phyloP scores from a whole-genome alignment of 345 rosid genomes.

The Dipteronia dyeriana region DNA sequence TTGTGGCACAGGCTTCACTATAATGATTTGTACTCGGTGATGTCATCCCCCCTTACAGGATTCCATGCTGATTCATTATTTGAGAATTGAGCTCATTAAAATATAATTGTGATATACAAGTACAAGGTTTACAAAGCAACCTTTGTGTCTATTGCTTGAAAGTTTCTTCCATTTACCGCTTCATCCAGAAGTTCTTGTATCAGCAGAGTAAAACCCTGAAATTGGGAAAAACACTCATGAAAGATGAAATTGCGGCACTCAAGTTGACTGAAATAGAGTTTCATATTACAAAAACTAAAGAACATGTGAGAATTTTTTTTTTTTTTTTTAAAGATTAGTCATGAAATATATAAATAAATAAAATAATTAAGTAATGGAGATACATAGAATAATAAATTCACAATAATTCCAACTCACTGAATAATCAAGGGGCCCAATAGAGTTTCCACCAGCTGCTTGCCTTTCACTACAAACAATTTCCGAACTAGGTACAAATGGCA shows the following conservation, averaged over 20 bases:
- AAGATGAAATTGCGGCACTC: neutral
- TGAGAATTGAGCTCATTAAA: neutral
- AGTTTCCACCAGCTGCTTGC: conserved; percentile 35
- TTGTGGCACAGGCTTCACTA: neutral
- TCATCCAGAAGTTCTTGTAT: conserved; percentile 52
- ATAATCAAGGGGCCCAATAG: conserved; percentile 34
- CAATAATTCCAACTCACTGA: conserved; percentile 34
- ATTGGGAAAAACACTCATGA: conserved; percentile 17
- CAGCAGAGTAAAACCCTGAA: conserved; percentile 65
- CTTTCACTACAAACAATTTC: conserved; percentile 42
- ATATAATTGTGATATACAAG: neutral
- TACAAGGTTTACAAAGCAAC: conserved; percentile 34
- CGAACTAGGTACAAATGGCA: conserved; percentile 51
- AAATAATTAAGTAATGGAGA: neutral
- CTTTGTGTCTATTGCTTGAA: conserved; percentile 42
- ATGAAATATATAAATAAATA: neutral
- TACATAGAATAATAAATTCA: neutral
- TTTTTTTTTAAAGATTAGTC: neutral
- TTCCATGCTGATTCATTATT: neutral
- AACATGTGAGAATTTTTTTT: neutral
- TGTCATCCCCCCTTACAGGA: neutral
- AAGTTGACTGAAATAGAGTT: neutral
- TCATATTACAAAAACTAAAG: neutral
- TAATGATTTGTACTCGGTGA: neutral
- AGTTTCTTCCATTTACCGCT: conserved; percentile 29